Evolutionary conservation across 768 basidiomycete genomes (phyloP).

Genomic region (Naganishia vaughanmartiniae): DNA sequence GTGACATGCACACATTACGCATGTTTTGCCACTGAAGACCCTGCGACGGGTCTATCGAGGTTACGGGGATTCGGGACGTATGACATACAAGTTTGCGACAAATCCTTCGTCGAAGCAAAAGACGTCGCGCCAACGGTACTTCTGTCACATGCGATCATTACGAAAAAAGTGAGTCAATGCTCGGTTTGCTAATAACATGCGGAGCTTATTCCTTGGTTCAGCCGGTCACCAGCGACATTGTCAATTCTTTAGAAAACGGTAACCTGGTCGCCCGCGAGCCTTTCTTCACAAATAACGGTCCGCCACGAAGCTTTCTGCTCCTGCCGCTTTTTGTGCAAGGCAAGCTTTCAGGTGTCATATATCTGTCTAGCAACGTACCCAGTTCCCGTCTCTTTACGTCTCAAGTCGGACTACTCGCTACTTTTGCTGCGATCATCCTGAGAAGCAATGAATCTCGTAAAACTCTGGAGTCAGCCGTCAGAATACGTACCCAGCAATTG

Average conservation of each 20-base stretch:
- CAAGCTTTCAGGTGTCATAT: constrained; percentile 26
- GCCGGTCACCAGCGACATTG: constrained; percentile 20
- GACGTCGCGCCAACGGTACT: constrained; percentile 17
- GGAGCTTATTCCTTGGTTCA: too few species aligned
- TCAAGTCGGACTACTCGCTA: constrained; percentile 16
- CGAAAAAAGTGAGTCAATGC: constrained; percentile 13
- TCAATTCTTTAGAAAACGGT: neutral
- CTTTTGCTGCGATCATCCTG: constrained; percentile 28
- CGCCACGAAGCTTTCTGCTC: neutral
- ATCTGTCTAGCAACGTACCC: neutral
- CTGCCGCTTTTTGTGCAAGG: constrained; percentile 28
- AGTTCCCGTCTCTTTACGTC: constrained; percentile 2
- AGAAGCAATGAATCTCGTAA: constrained; percentile 9
- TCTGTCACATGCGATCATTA: constrained; percentile 17
- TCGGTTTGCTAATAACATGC: neutral
- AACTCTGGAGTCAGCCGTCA: constrained; percentile 23
- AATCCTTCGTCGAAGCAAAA: constrained; percentile 7
- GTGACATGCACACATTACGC: constrained; percentile 25
- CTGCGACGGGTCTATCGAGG: neutral
- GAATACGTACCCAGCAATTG: constrained; percentile 28
- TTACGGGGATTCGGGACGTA: constrained; percentile 24
- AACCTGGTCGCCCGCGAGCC: constrained; percentile 25
- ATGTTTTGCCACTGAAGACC: constrained; percentile 25
- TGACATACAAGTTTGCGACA: constrained; percentile 20
- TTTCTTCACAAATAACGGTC: constrained; percentile 12